Evolutionary conservation across 2,329 filamentous ascomycete genomes (phyloP).

Genomic region (Penicillium sp.): DNA sequence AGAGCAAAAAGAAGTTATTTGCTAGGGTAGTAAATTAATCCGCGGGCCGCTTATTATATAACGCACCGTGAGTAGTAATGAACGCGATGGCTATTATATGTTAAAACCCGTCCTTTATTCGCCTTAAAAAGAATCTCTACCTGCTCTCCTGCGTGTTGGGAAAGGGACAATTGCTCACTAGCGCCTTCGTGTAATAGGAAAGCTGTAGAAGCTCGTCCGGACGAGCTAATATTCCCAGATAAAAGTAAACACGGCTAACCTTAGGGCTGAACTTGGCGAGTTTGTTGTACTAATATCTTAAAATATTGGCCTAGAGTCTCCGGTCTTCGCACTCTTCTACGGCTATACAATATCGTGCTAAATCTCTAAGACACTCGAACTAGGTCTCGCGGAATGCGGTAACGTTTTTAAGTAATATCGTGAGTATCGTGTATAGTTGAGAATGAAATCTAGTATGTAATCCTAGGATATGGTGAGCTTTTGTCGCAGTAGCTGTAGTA

Average conservation of each 20-base stretch:
- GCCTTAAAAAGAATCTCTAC: slow-evolving; percentile 58
- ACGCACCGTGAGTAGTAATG: slow-evolving; percentile 55
- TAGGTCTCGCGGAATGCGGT: slow-evolving; percentile 82
- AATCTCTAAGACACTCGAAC: slow-evolving; percentile 89
- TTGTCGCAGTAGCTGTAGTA: slow-evolving; percentile 74
- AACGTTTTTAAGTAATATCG: slow-evolving; percentile 80
- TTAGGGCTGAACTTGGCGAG: slow-evolving; percentile 75
- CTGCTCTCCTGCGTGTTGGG: slow-evolving; percentile 57
- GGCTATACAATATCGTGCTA: slow-evolving; percentile 84
- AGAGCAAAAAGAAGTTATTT: slow-evolving; percentile 44
- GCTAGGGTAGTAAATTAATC: slow-evolving; percentile 42
- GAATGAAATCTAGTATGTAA: slow-evolving; percentile 89
- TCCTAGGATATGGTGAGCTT: slow-evolving; percentile 75
- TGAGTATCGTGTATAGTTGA: slow-evolving; percentile 87
- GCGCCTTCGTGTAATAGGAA: slow-evolving; percentile 60
- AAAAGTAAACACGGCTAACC: slow-evolving; percentile 81
- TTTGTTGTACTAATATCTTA: slow-evolving; percentile 79
- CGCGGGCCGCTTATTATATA: slow-evolving; percentile 44
- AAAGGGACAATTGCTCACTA: slow-evolving; percentile 58
- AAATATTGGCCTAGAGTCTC: slow-evolving; percentile 79
- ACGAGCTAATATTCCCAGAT: slow-evolving; percentile 69
- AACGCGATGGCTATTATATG: slow-evolving; percentile 50
- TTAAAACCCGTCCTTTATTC: slow-evolving; percentile 41
- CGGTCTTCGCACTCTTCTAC: slow-evolving; percentile 83
- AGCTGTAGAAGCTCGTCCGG: slow-evolving; percentile 60